phyloP scores from a whole-genome alignment of 352 stramenopile genomes.

The Globisporangium paddicum region DNA sequence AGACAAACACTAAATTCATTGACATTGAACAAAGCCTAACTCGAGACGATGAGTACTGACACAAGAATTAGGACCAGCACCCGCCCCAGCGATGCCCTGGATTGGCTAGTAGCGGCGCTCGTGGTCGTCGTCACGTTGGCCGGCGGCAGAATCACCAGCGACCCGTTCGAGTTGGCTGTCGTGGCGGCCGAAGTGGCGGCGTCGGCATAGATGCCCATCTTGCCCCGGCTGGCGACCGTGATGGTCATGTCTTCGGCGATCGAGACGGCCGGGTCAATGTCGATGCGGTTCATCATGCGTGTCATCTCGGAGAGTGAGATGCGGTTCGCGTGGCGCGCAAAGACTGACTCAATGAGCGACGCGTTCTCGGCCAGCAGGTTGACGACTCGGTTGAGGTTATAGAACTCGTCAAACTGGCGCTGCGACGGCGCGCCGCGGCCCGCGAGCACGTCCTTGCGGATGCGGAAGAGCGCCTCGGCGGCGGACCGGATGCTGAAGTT shows the following conservation, averaged over 20 bases:
- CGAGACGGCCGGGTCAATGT: conserved; percentile 12
- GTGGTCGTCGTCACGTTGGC: background rate
- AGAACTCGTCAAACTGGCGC: conserved; percentile 24
- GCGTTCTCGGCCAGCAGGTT: conserved; percentile 24
- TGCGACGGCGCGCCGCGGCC: conserved; percentile 12
- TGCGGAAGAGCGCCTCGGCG: conserved; percentile 21
- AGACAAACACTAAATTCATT: background rate
- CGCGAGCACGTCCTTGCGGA: conserved; percentile 21
- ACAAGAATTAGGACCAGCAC: background rate
- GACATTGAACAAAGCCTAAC: background rate
- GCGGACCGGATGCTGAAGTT: conserved; percentile 15
- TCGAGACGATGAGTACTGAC: background rate
- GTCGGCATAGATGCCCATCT: background rate
- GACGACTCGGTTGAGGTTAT: conserved; percentile 26
- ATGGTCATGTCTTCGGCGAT: conserved; percentile 18
- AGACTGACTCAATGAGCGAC: conserved; percentile 20
- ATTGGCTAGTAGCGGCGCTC: background rate
- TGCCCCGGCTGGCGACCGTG: background rate
- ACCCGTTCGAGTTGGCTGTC: background rate
- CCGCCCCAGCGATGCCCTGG: background rate
- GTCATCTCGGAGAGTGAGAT: conserved; percentile 27
- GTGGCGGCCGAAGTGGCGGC: background rate
- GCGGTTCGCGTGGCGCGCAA: conserved; percentile 8
- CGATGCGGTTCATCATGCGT: conserved; percentile 25
- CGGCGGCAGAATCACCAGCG: background rate